A percentile compares a stretch with the other conserved stretches of the same genome.
phyloP scores from a whole-genome alignment of 2,329 filamentous ascomycete species.

The Penicillium decumbens region DNA sequence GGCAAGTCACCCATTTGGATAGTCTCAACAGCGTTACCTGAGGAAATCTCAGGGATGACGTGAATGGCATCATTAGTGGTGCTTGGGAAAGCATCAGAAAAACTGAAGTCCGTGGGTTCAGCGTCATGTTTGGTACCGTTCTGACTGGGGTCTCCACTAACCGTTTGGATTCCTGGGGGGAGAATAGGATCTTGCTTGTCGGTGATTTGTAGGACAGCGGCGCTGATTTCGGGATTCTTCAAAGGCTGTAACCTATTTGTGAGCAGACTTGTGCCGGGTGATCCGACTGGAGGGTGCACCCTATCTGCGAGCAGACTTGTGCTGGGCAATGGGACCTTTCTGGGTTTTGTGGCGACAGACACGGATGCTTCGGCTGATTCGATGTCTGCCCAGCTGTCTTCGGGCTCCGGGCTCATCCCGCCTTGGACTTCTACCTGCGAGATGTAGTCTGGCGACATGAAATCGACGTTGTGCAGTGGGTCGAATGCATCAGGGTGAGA shows the following conservation, averaged over 20 bases:
- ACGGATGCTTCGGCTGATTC: neutral
- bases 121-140: neutral
- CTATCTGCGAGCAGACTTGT: neutral
- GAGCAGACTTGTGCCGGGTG: neutral
- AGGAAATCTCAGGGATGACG: neutral
- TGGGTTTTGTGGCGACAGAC: neutral
- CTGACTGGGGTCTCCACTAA: conserved; percentile 7
- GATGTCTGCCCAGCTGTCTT: neutral
- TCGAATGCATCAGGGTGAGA: neutral
- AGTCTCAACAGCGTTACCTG: neutral
- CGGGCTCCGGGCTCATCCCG: neutral
- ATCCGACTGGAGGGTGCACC: neutral
- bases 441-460: conserved; percentile 3
- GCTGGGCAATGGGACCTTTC: neutral
- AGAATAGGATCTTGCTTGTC: conserved; percentile 8
- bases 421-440: neutral
- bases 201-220: neutral
- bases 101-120: conserved; percentile 10
- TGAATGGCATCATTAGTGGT: neutral
- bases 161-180: conserved; percentile 12
- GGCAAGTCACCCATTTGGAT: neutral
- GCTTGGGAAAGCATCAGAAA: conserved; percentile 1
- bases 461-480: neutral
- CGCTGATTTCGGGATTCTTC: conserved; percentile 46
- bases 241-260: neutral